Conservation (phyloP, 2,329 filamentous ascomycete species). For the Fusarium sp. region DNA sequence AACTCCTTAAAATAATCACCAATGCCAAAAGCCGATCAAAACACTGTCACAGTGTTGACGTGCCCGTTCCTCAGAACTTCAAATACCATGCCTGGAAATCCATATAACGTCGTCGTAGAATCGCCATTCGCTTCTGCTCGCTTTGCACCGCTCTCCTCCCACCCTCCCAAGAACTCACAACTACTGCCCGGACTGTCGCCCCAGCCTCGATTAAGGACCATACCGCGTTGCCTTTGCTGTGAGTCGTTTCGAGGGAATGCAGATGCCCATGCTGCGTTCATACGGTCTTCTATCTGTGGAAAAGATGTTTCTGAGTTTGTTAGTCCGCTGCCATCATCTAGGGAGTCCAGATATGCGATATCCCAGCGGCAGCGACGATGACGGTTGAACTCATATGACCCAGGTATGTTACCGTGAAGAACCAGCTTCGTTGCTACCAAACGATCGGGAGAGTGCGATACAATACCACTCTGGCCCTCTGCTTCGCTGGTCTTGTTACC, state of each 20-base stretch:
- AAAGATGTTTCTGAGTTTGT: constrained; percentile 85
- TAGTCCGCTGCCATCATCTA: constrained; percentile 57
- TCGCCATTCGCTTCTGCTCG: constrained; percentile 68
- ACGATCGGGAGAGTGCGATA: constrained; percentile 67
- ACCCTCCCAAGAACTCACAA: constrained; percentile 85
- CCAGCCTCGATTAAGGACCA: constrained; percentile 93
- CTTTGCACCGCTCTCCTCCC: constrained; percentile 79
- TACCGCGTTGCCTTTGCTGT: constrained; percentile 71
- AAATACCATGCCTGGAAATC: constrained; percentile 93
- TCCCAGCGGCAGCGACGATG: constrained; percentile 92
- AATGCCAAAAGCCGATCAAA: constrained; percentile 61
- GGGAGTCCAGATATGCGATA: constrained; percentile 70
- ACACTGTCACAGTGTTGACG: constrained; percentile 90
- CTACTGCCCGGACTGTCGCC: constrained; percentile 92
- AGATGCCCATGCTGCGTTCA: constrained; percentile 78
- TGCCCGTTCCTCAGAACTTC: constrained; percentile 94
- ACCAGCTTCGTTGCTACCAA: constrained; percentile 93
- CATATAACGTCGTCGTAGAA: constrained; percentile 85
- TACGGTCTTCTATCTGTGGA: constrained; percentile 74
- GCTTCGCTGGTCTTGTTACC: constrained; percentile 38
- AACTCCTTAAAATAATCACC: constrained; percentile 21
- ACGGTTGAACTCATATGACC: constrained; percentile 96
- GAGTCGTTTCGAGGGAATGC: constrained; percentile 70
- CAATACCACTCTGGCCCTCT: constrained; percentile 52
- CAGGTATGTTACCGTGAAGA: constrained; percentile 93